Base-by-base conservation (phyloP, 441 rosid species). In the Gossypium lobatum region DNA sequence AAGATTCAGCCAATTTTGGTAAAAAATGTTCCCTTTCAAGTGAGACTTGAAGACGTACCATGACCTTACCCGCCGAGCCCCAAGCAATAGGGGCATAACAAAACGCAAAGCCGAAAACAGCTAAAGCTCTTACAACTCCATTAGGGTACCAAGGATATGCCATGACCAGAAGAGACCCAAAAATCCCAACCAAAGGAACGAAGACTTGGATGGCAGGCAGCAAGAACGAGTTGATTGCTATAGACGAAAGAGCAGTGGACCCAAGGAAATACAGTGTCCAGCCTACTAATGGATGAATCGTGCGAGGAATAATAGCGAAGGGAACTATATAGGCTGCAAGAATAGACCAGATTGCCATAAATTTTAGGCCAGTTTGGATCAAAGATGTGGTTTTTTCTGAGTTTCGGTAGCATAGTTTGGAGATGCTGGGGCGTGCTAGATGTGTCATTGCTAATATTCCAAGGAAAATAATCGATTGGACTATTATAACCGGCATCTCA, bases 111-210 rank as follows among this genome's bases (percentile, higher is more conserved):
- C 77, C 89, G 5, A 92, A 92, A 48, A 95, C 81, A 0, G 87
- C 82, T 68, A 95, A 80, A 2, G 90, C 95, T 80, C 98, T 84
- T 5, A 88, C 78, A 28, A 92, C 75, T 1, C 98, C 98, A 62
- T 90, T 83, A 0, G 77, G 78, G 81, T 92, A 91, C 86, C 84
- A 89, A 4, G 97, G 97, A 60, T 11, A 88, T 1, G 96, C 97
- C 98, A 95, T 92, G 76, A 87, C 91, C 13, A 91, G 72, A 37
- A 95, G 97, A n/a, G 82, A 79, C n/a, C 97, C 94, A 0, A 86
- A 63, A 28, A 92, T 91, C 74, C 84, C 90, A 18, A 91, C 21
- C 90, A 88, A 87, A 0, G 91, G 94, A 28, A 82, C 77, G 71
- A 89, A 61, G 46, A 88, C 94, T 0, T 80, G 83, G 4, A 87